Evolutionary conservation across 2,329 filamentous ascomycete genomes (phyloP).

Genomic region (Colletotrichum melonis): DNA sequence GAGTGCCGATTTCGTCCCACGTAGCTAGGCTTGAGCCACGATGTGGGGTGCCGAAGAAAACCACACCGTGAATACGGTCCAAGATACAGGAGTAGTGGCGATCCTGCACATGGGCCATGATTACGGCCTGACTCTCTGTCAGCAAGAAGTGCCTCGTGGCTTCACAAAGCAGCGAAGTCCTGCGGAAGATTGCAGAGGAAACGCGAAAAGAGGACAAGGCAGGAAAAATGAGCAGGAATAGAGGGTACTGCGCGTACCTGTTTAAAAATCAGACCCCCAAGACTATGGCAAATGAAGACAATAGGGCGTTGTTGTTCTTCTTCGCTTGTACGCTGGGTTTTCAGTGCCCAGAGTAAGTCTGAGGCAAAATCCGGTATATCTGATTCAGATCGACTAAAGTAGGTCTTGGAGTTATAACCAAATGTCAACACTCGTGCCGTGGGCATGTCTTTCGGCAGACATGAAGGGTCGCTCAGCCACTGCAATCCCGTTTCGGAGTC

Average conservation of each 20-base stretch:
- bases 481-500: accelerated
- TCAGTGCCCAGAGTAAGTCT: accelerated
- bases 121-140: neutral
- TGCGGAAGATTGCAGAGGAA: too few species aligned
- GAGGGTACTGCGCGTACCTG: neutral
- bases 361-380: neutral
- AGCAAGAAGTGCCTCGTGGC: neutral
- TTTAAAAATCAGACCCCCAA: neutral
- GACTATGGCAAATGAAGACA: neutral
- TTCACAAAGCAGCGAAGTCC: too few species aligned
- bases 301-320: neutral
- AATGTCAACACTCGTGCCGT: neutral
- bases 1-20: neutral
- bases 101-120: neutral
- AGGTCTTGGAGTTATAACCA: neutral
- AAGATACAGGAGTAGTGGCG: neutral
- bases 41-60: neutral
- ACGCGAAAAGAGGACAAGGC: too few species aligned
- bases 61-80: neutral
- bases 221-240: neutral
- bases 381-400: neutral
- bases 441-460: neutral
- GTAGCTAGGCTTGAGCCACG: neutral
- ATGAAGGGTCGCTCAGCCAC: neutral
- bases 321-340: neutral